Base-by-base conservation (phyloP, 2,329 filamentous ascomycete genomes). In the Alternaria angustiovoidea region DNA sequence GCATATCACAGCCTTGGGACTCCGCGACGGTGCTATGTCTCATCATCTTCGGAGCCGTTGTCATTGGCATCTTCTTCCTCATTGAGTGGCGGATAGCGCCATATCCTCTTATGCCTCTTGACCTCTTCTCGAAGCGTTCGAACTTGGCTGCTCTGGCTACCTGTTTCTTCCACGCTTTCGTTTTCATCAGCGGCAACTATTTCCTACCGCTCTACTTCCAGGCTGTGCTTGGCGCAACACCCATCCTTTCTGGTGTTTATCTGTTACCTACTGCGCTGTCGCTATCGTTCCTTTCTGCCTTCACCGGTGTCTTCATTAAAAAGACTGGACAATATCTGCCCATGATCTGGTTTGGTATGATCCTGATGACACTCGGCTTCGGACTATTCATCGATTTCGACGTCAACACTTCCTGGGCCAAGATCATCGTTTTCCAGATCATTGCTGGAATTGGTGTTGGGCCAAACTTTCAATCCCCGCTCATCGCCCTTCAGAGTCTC, bases 181-280 rank as follows among this genome's bases (percentile, higher is more conserved):
- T 91, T 65, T 94, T 94, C 81, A 93, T 94, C 71, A 87, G 89
- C 0, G 88, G 87, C 30, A 88, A 86, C 63, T 96, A 94, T 82
- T 96, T 91, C 80, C 83, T 96, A 5, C 92, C 92, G 0, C 84
- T 96, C 2, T 97, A 96, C 81, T 94, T 93, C 79, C 92, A 96
- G 79, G 86, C 89, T 52, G 88, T 91, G 52, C 83, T 92, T 43
- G 85, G 90, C 51, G 87, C 87, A 2, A 84, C 85, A 0, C 89
- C 92, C 0, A 85, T 94, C 36, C 80, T 90, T 30, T 91, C 88
- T 1, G 92, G 92, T 51, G 87, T 94, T 49, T 92, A 92, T 71
- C 77, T 93, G 16, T 83, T 95, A 14, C 89, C 92, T 0, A 87
- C 87, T 63, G 90, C 90, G 8, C 73, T 94, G 34, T 84, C 88